Evolutionary conservation across 2,329 filamentous ascomycete species (phyloP), one percentile per base, ranked within the genome.

Genomic region (Reticulascus tulasneorum): DNA sequence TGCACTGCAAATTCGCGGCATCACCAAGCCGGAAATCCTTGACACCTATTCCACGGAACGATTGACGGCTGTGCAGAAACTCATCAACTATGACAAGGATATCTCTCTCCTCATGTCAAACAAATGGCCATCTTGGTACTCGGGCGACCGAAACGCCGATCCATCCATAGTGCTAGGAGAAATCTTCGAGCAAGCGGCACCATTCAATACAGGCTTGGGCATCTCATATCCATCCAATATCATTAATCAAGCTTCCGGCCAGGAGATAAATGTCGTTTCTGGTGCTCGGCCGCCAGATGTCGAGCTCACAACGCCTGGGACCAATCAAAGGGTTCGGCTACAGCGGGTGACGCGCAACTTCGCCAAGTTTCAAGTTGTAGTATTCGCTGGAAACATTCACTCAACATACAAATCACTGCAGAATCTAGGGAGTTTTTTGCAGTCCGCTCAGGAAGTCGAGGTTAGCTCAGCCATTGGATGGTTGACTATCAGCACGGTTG

Each of bases 121-220:
- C 49, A 60, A 62, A 31, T 48, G 62, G 19, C 63, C 64, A 0
- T 37, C 57, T 11, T 53, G 56, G 23, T 66, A 62, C 55, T 49
- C 47, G 31, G 62, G 62, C 3, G 69, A 78, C 36, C 48, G 50
- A 16, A 45, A 49, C 26, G 53, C 55, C 12, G 62, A 67, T 33
- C 57, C 61, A 1, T 64, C 71, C 28, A 58, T 63, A 11, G 67
- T 73, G 1, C 62, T 83, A 0, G 71, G 71, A 0, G 59, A 66
- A 21, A 73, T 81, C 43, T 77, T 82, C 48, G 59, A 67, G 36
- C 69, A 74, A 33, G 78, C 78, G 26, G 68, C 78, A 13, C 66
- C 71, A 3, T 82, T 82, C 52, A 82, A 79, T 28, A 75, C 75
- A 0, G 77, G 78, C 1, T 63, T 79, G 8, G 77, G 77, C 4